Base-by-base conservation (phyloP, 371 early-diverging fungal species). In the Massospora cicadina region DNA sequence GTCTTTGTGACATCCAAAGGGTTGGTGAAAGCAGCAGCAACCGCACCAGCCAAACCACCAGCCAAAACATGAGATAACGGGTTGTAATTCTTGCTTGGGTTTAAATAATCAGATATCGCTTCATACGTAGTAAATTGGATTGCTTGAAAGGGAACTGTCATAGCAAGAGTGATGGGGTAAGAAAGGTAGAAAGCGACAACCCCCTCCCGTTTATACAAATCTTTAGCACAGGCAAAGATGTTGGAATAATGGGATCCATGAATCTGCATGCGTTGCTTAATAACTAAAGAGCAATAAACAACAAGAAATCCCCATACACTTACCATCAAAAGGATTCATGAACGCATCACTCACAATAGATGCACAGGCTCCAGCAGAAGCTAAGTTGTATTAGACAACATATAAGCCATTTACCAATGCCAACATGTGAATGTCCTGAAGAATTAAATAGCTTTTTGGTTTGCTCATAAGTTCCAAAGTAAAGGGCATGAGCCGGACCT, bases 1-100 rank as follows among this genome's bases (percentile, higher is more conserved):
- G 97, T 97, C 71, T 95, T 95, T 24, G 85, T 80, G 5, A 94
- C 94, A 73, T 97, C 96, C 13, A 97, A 72, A 0, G 97, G 97
- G 2, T 86, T 93, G 0, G 97, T 96, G n/a, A 87, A 72, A 0
- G 88, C 85, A 0, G 92, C 86, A 0, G 97, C 97, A 2, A 88
- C 66, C 0, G 88, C 91, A 61, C 97, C 97, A 2, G 97, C 95
- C 54, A 89, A 65, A 23, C 82, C 97, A 29, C 97, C 97, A 17
- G 91, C 84, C 2, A 85, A 70, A 32, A 88, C 78, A 71, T 95
- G 95, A 3, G 89, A 84, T 33, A 79, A 70, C 21, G 95, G 95
- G 69, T 88, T 86, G 68, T 97, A 97, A 0, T 62, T 58, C 31
- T 86, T 85, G 1, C 68, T 58, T 2, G 95, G 92, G 65, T 94